Conservation (phyloP, 2,329 filamentous ascomycete genomes). For the Grosmannia huntii region DNA sequence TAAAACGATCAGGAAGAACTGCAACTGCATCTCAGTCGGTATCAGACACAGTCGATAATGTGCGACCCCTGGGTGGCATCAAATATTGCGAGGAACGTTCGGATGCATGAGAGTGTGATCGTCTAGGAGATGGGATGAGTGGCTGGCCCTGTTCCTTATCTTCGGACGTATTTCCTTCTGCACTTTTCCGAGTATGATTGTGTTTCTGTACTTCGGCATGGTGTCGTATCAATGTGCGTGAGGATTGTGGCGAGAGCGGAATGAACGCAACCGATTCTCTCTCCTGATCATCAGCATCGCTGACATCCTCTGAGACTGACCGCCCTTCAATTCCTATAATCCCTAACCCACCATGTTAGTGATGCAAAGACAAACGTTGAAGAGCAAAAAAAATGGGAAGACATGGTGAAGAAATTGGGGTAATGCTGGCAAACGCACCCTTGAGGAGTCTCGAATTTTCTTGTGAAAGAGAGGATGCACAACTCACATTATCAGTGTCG, state of each 20-base stretch:
- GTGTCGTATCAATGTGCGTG: slow-evolving; percentile 30
- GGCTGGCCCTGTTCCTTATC: neutral
- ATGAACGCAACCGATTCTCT: slow-evolving; percentile 35
- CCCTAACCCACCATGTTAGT: slow-evolving; percentile 1
- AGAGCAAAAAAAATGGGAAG: neutral
- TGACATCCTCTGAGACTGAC: slow-evolving; percentile 3
- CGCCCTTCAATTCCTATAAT: slow-evolving; percentile 5
- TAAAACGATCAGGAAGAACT: slow-evolving; percentile 33
- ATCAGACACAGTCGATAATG: slow-evolving; percentile 17
- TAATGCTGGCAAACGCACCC: slow-evolving; percentile 9
- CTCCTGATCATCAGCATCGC: slow-evolving; percentile 8
- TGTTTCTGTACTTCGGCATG: slow-evolving; percentile 15
- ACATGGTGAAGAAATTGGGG: neutral
- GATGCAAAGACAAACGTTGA: too few relatives aligned
- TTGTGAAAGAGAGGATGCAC: slow-evolving; percentile 2
- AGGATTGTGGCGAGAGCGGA: slow-evolving; percentile 36
- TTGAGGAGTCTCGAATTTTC: slow-evolving; percentile 1
- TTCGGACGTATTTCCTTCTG: neutral
- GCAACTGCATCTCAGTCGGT: slow-evolving; percentile 27
- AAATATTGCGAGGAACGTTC: slow-evolving; percentile 23
- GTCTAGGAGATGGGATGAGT: slow-evolving; percentile 8
- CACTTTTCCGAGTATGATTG: neutral
- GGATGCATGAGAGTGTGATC: slow-evolving; percentile 5
- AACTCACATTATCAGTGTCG: slow-evolving; percentile 13
- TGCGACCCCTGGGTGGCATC: slow-evolving; percentile 18